Percentiles rank a stretch among this genome's conserved stretches.
These are phyloP conservation scores for Ustulina deusta DNA, from an alignment of 2,329 filamentous ascomycete species.

Conservation along the genomic window DNA sequence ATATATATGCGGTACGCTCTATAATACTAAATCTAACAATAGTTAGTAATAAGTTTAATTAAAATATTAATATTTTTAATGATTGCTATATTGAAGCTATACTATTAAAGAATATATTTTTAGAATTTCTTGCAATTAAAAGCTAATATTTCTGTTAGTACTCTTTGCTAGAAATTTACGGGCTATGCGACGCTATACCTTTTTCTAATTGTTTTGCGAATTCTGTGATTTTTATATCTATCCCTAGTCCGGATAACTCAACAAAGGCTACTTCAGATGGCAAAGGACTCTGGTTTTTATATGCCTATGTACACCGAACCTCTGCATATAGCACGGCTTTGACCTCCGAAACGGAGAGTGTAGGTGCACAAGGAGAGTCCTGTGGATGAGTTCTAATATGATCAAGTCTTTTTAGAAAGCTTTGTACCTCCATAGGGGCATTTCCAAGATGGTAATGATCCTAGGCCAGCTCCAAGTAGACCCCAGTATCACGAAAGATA, in stretches of 20 bases:
- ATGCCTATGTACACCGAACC: conserved; percentile 25
- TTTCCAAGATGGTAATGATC: too few relatives aligned
- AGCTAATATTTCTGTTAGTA: conserved; percentile 9
- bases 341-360: conserved; percentile 3
- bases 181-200: not conserved
- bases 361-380: not conserved
- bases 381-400: not conserved
- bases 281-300: conserved; percentile 4
- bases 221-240: not conserved
- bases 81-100: conserved; percentile 14
- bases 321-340: conserved; percentile 23
- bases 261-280: conserved; percentile 9
- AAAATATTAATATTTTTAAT: not conserved
- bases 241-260: conserved; percentile 1
- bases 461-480: too few relatives aligned
- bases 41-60: conserved; percentile 2
- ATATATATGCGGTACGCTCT: too few relatives aligned
- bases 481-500: too few relatives aligned
- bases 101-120: conserved; percentile 8
- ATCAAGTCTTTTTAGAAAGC: not conserved
- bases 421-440: not conserved
- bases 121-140: conserved; percentile 1
- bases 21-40: too few relatives aligned
- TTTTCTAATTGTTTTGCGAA: conserved; percentile 4
- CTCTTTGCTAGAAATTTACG: too few relatives aligned